A percentile compares a stretch with the other conserved stretches of the same genome.
These are phyloP conservation scores for Boletus rufocinnamomeus DNA, from an alignment of 768 basidiomycete species.

Conservation along the genomic window DNA sequence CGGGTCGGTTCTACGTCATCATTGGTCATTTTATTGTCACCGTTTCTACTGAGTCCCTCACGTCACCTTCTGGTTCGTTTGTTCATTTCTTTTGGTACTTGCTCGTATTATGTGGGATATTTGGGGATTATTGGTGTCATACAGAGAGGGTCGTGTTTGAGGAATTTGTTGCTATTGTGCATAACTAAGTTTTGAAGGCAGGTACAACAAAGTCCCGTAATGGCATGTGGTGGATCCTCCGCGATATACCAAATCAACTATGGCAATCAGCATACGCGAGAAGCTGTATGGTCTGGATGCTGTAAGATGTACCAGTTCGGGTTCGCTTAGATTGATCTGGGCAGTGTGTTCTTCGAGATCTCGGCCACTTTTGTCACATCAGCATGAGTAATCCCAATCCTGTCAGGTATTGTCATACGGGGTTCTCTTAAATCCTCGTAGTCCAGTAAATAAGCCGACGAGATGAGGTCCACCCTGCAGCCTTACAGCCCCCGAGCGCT, in stretches of 20 bases:
- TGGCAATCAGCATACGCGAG: neutral
- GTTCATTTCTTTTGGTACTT: neutral
- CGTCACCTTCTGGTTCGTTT: neutral
- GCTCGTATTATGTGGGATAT: neutral
- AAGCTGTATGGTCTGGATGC: neutral
- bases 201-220: neutral
- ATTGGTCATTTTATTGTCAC: neutral
- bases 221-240: neutral
- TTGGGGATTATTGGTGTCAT: neutral
- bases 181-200: neutral
- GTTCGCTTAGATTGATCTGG: neutral
- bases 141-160: no score
- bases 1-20: neutral
- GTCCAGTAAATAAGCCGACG: neutral
- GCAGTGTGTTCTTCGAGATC: neutral
- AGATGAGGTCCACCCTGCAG: neutral
- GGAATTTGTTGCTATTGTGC: neutral
- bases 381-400: neutral
- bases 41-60: neutral
- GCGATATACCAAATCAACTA: neutral
- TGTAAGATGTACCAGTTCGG: neutral
- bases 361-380: neutral
- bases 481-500: neutral
- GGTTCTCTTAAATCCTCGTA: neutral
- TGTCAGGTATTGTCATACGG: neutral